Conservation (phyloP, 768 basidiomycete genomes). For the Boletus subparvulus region DNA sequence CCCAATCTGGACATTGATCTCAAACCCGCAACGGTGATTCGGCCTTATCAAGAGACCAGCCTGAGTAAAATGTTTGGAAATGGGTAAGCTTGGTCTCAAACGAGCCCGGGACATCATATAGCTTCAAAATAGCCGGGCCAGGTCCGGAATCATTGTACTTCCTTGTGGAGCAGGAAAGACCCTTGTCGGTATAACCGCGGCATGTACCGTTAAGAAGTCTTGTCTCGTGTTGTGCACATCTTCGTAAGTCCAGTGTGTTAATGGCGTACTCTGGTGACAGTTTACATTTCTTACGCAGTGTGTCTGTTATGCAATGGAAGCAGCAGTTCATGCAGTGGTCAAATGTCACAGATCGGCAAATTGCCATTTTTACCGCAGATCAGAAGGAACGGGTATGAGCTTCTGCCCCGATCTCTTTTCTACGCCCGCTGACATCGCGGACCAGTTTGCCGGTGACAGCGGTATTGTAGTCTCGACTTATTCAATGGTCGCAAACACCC, state of each 20-base stretch:
- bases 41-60: conserved; percentile 98
- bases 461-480: conserved; percentile 99
- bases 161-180: conserved; percentile 99
- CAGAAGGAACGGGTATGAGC: conserved; percentile 88
- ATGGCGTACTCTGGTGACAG: not conserved
- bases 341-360: conserved; percentile 94
- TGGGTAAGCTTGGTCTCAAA: conserved; percentile 53
- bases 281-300: conserved; percentile 42
- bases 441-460: conserved; percentile 91
- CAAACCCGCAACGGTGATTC: conserved; percentile 95
- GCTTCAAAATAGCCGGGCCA: conserved; percentile 68
- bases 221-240: conserved; percentile 97
- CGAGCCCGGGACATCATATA: not conserved
- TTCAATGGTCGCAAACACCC: conserved; percentile 99
- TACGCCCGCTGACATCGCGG: conserved; percentile 6
- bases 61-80: conserved; percentile 99
- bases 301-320: conserved; percentile 98
- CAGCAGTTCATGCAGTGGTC: conserved; percentile 99
- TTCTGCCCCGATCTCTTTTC: not conserved
- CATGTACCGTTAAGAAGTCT: conserved; percentile 99
- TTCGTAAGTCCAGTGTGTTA: conserved; percentile 59
- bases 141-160: conserved; percentile 96
- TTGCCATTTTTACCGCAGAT: conserved; percentile 96
- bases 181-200: conserved; percentile 98
- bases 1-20: conserved; percentile 97